These are phyloP conservation scores for Cerrena zonata DNA, from an alignment of 1,284 basidiomycete genomes.

Conservation along the genomic window DNA sequence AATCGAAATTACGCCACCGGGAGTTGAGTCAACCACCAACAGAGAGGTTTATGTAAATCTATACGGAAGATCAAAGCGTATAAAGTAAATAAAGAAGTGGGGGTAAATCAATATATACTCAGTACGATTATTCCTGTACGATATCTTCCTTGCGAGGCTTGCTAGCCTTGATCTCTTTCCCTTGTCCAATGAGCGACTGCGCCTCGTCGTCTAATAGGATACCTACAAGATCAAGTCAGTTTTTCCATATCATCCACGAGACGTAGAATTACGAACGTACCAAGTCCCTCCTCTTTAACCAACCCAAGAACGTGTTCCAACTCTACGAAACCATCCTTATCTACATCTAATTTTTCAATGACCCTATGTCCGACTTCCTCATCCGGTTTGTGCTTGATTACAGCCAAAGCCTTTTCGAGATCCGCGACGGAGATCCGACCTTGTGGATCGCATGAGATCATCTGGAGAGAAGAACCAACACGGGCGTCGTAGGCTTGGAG, in stretches of 20 bases:
- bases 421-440: constrained; percentile 90
- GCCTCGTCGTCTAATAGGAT: constrained; percentile 72
- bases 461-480: constrained; percentile 87
- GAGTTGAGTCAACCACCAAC: too few relatives aligned
- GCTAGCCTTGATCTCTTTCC: constrained; percentile 67
- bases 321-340: constrained; percentile 93
- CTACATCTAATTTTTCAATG: constrained; percentile 90
- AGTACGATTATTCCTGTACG: constrained; percentile 66
- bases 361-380: constrained; percentile 87
- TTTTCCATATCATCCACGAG: constrained; percentile 9
- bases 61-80: too few relatives aligned
- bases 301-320: constrained; percentile 77
- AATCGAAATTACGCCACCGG: too few relatives aligned
- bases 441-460: constrained; percentile 88
- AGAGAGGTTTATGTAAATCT: too few relatives aligned
- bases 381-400: constrained; percentile 91
- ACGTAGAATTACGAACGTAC: constrained; percentile 34
- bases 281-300: constrained; percentile 73
- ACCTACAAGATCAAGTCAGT: constrained; percentile 34
- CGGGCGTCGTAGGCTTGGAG: constrained; percentile 87
- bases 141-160: constrained; percentile 84
- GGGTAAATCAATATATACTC: too few relatives aligned
- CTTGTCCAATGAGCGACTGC: constrained; percentile 67
- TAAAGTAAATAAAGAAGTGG: too few relatives aligned
- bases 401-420: constrained; percentile 82